Evolutionary conservation across 805 yeast genomes (phyloP).

Genomic region (Saccharomycopsis synnaedendra): DNA sequence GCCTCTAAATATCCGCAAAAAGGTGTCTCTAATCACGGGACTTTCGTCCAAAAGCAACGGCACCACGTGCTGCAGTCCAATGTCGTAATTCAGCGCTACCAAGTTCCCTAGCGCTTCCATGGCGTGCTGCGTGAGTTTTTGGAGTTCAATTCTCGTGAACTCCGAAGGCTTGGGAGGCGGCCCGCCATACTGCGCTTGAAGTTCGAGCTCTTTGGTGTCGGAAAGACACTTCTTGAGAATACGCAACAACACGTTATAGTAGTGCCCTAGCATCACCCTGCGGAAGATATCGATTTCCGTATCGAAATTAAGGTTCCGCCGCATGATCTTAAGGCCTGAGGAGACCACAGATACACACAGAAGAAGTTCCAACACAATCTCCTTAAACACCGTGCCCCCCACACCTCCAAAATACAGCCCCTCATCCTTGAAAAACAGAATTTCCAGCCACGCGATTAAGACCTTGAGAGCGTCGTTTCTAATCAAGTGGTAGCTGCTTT

Average conservation of each 20-base stretch:
- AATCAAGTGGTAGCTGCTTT: conserved; percentile 15
- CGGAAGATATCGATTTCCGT: conserved; percentile 42
- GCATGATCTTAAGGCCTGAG: conserved; percentile 35
- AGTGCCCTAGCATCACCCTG: conserved; percentile 55
- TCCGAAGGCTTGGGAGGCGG: background rate
- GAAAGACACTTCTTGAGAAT: conserved; percentile 33
- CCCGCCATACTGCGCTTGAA: background rate
- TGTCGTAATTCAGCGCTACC: conserved; percentile 12
- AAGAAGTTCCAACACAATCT: conserved; percentile 50
- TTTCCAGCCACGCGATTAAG: conserved; percentile 25
- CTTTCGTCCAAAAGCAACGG: conserved; percentile 9
- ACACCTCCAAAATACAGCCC: no score
- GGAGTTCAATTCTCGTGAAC: background rate
- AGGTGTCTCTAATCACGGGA: conserved; percentile 9
- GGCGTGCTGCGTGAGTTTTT: conserved; percentile 2
- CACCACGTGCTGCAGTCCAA: conserved; percentile 8
- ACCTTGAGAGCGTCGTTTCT: conserved; percentile 24
- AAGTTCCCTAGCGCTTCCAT: conserved; percentile 10
- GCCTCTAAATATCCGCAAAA: conserved; percentile 11
- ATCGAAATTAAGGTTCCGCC: conserved; percentile 49
- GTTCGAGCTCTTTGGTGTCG: conserved; percentile 23
- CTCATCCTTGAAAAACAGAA: conserved; percentile 20
- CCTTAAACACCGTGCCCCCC: background rate
- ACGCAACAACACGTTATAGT: conserved; percentile 43
- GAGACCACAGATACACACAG: conserved; percentile 45